These are phyloP conservation scores for Aspergillus sp. DNA, from an alignment of 2,329 filamentous ascomycete genomes.

Conservation along the genomic window DNA sequence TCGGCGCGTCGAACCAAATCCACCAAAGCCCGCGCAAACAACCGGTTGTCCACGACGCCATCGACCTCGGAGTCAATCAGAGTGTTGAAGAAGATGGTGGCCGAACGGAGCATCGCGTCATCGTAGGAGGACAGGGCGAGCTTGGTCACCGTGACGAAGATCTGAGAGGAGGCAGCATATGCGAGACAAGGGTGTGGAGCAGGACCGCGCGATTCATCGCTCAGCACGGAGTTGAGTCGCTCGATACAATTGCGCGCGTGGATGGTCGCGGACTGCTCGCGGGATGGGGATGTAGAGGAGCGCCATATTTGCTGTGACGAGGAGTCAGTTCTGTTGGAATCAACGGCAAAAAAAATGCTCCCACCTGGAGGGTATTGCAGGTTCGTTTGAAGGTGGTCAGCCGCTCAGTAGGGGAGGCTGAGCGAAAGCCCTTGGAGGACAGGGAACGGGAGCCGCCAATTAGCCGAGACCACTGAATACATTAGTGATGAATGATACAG, in stretches of 20 bases:
- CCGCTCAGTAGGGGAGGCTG: slow-evolving; percentile 58
- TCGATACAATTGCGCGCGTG: slow-evolving; percentile 54
- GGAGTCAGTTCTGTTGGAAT: neutral
- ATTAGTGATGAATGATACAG: slow-evolving; percentile 9
- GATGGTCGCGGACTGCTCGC: slow-evolving; percentile 51
- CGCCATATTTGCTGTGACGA: slow-evolving; percentile 57
- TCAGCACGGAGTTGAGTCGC: slow-evolving; percentile 65
- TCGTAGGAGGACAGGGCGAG: slow-evolving; percentile 83
- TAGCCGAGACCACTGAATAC: slow-evolving; percentile 57
- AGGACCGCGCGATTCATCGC: slow-evolving; percentile 83
- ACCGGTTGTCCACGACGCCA: slow-evolving; percentile 81
- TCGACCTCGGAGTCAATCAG: slow-evolving; percentile 96
- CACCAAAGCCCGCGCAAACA: slow-evolving; percentile 83
- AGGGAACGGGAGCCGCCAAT: slow-evolving; percentile 54
- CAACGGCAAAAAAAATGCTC: neutral
- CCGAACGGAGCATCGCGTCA: slow-evolving; percentile 79
- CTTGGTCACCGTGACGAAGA: slow-evolving; percentile 85
- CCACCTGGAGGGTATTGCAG: slow-evolving; percentile 58
- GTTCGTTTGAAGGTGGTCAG: slow-evolving; percentile 60
- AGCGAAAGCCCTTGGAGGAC: slow-evolving; percentile 47
- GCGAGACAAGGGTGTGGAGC: slow-evolving; percentile 88
- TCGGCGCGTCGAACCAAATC: slow-evolving; percentile 74
- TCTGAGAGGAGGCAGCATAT: slow-evolving; percentile 80
- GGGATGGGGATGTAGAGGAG: slow-evolving; percentile 49
- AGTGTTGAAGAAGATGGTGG: slow-evolving; percentile 82